phyloP scores from a whole-genome alignment of 352 stramenopile species.

The Hyaloperonospora brassicae region DNA sequence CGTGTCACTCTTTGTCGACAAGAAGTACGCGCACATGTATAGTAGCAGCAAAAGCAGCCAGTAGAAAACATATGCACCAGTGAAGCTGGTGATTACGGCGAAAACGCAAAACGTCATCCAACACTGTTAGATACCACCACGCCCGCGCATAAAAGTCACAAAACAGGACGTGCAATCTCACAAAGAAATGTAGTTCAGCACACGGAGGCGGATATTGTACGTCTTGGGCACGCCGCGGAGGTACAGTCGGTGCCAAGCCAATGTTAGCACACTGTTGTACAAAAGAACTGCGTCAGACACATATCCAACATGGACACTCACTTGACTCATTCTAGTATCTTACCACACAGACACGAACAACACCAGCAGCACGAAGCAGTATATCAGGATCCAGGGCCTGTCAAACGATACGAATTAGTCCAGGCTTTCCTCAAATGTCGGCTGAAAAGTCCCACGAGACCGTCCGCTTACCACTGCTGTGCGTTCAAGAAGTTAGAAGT shows the following conservation, averaged over 20 bases:
- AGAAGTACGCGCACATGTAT: conserved; percentile 88
- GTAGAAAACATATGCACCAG: conserved; percentile 83
- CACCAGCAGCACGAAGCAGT: conserved; percentile 78
- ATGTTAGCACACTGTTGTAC: conserved; percentile 50
- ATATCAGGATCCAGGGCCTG: conserved; percentile 84
- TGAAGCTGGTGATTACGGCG: conserved; percentile 44
- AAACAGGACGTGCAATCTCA: conserved; percentile 22
- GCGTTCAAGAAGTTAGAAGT: conserved; percentile 65
- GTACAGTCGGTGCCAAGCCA: conserved; percentile 82
- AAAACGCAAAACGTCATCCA: conserved; percentile 1
- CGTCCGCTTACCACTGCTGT: conserved; percentile 52
- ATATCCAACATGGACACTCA: not conserved
- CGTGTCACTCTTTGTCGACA: conserved; percentile 59
- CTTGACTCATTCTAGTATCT: conserved; percentile 1
- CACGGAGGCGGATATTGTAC: conserved; percentile 83
- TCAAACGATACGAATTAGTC: conserved; percentile 5
- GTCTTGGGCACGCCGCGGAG: conserved; percentile 79
- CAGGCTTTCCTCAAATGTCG: not conserved
- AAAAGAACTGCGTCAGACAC: not conserved
- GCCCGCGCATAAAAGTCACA: not conserved
- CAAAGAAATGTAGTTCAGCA: conserved; percentile 87
- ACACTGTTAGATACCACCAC: conserved; percentile 3
- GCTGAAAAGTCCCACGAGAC: not conserved
- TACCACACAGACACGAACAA: conserved; percentile 77
- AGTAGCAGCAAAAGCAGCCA: conserved; percentile 79